phyloP scores from a whole-genome alignment of 768 basidiomycete species.

The Brasilioporus rufonigricans region DNA sequence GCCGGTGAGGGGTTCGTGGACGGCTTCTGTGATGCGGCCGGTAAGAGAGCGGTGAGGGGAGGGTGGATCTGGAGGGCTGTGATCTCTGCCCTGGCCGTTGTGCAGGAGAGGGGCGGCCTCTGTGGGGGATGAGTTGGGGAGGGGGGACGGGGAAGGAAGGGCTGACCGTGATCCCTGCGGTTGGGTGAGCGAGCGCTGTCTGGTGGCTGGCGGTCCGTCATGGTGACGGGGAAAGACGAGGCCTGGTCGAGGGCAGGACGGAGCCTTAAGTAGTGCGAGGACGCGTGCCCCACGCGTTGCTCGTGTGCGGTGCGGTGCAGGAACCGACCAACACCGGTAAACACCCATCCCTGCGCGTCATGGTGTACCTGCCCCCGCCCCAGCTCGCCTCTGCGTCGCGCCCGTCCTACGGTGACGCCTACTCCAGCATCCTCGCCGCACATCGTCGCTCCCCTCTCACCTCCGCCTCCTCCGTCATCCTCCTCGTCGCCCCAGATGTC shows the following conservation, averaged over 20 bases:
- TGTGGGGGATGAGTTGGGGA: constrained; percentile 27
- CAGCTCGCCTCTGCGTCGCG: constrained; percentile 57
- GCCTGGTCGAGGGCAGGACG: constrained; percentile 1
- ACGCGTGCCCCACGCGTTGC: constrained; percentile 29
- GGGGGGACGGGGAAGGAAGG: background rate
- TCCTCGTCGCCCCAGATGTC: constrained; percentile 87
- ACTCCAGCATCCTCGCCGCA: constrained; percentile 64
- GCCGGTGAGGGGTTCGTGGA: constrained; percentile 77
- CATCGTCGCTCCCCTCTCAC: constrained; percentile 73
- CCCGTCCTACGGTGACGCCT: constrained; percentile 71
- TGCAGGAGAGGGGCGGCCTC: constrained; percentile 66
- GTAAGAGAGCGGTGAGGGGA: constrained; percentile 35
- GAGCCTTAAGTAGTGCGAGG: constrained; percentile 28
- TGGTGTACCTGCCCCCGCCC: constrained; percentile 74
- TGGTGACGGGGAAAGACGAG: constrained; percentile 33
- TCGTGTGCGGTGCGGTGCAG: constrained; percentile 28
- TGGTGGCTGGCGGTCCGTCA: constrained; percentile 58
- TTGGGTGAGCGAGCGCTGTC: constrained; percentile 53
- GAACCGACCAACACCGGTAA: constrained; percentile 11
- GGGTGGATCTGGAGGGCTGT: constrained; percentile 30
- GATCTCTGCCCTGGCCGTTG: constrained; percentile 43
- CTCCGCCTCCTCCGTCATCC: constrained; percentile 79
- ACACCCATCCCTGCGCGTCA: constrained; percentile 21
- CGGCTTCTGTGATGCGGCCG: constrained; percentile 46
- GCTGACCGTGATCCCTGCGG: constrained; percentile 55